Evolutionary conservation across 164 flowering plant species (phyloP), one percentile per base, ranked within the genome.

Genomic region (Amborella trichopoda): DNA sequence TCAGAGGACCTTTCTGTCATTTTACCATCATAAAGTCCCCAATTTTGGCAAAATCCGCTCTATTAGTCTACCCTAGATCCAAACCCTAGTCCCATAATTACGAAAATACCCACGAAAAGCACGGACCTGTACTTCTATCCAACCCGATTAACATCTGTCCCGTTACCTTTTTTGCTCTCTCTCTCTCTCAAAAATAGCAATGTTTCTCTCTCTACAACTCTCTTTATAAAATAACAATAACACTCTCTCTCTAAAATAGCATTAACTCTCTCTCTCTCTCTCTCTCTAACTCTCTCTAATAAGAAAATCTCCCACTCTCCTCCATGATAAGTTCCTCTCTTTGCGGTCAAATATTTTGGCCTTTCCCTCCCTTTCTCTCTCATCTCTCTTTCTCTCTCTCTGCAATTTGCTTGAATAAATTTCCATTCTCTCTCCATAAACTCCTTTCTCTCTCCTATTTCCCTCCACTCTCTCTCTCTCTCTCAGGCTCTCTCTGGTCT

Each of bases 121-220:
- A n/a, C n/a, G n/a, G n/a, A n/a, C n/a, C n/a, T n/a, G n/a, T n/a
- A n/a, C n/a, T n/a, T n/a, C n/a, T n/a, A n/a, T 19, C 16, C 55
- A 40, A 41, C 5, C 14, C 47, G 39, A 21, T 42, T 52, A 27
- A 40, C 27, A 52, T 52, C 55, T 47, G 55, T 22, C 23, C 2
- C 17, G 12, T n/a, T n/a, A n/a, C n/a, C 25, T 3, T n/a, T n/a
- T 41, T 4, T 18, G 17, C 10, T 20, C 36, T 3, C 17, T n/a
- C 37, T 28, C 12, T 51, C 27, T 13, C 46, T 40, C 47, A 14
- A 14, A 11, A 24, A 6, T 13, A 12, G 27, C 9, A 3, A 30
- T n/a, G 41, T 27, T 28, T 22, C 16, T 20, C 4, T 40, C 6
- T 17, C n/a, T 23, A 17, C 44, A 11, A 17, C 48, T 19, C 48